These are phyloP conservation scores for Stentor coeruleus DNA, from an alignment of 73 alveolate species.

Conservation along the genomic window DNA sequence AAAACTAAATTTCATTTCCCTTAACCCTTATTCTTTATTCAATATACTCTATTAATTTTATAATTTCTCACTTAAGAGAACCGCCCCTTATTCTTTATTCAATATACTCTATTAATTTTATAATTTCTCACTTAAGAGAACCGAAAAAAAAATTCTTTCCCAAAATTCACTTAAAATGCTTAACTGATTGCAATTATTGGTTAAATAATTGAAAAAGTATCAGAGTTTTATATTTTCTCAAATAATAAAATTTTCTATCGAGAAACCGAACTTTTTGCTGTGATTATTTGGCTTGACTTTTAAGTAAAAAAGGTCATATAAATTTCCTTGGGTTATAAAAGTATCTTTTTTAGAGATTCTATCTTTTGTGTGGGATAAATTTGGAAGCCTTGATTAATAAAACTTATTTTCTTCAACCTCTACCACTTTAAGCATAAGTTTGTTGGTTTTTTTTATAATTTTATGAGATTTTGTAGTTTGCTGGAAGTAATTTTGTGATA, in stretches of 20 bases:
- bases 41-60: not conserved
- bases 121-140: not conserved
- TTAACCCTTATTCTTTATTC: too few relatives aligned
- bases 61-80: too few relatives aligned
- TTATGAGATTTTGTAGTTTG: not conserved
- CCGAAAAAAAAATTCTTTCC: conserved; percentile 25
- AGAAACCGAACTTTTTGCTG: too few relatives aligned
- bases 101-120: not conserved
- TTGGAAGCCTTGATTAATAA: not conserved
- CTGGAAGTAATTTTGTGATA: not conserved
- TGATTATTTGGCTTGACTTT: not conserved
- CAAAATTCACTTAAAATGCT: not conserved
- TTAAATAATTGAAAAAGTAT: too few relatives aligned
- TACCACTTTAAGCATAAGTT: not conserved
- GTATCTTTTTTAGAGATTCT: not conserved
- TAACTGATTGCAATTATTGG: not conserved
- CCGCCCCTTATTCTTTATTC: too few relatives aligned
- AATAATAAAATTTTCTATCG: too few relatives aligned
- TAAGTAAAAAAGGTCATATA: not conserved
- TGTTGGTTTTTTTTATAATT: too few relatives aligned
- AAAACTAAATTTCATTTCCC: too few relatives aligned
- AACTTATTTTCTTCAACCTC: not conserved
- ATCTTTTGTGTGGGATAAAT: not conserved
- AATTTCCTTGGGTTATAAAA: not conserved
- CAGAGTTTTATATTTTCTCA: too few relatives aligned